Percentiles rank a stretch among this genome's conserved stretches.
Evolutionary conservation across 768 basidiomycete genomes (phyloP).

Genomic region (Amanita jacksonii): DNA sequence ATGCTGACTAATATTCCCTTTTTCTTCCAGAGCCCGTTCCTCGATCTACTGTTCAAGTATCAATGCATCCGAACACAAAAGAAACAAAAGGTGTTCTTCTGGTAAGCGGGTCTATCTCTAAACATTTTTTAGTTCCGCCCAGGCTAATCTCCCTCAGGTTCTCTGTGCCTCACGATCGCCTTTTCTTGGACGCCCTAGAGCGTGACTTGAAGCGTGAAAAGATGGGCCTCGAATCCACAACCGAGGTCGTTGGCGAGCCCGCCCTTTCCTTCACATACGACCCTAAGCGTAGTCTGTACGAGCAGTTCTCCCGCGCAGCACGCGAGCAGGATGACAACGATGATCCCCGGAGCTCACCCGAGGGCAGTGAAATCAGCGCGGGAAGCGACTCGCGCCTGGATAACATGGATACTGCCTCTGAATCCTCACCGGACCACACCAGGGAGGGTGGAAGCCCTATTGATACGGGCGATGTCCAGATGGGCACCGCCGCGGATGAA

Average conservation of each 20-base stretch:
- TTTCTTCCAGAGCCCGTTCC: slow-evolving; percentile 73
- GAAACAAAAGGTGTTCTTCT: slow-evolving; percentile 99
- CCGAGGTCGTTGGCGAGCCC: slow-evolving; percentile 62
- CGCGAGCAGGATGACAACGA: slow-evolving; percentile 32
- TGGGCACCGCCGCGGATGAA: slow-evolving; percentile 7
- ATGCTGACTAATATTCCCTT: slow-evolving; percentile 29
- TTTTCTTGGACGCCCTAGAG: slow-evolving; percentile 94
- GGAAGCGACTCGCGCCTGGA: slow-evolving; percentile 5
- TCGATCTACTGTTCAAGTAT: slow-evolving; percentile 91
- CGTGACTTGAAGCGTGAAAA: slow-evolving; percentile 95
- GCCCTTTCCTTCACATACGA: slow-evolving; percentile 87
- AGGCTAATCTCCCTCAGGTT: slow-evolving; percentile 49
- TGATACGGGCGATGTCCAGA: slow-evolving; percentile 14
- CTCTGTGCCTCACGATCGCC: slow-evolving; percentile 92
- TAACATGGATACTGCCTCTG: slow-evolving; percentile 7
- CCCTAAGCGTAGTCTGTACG: slow-evolving; percentile 74
- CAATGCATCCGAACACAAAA: slow-evolving; percentile 97
- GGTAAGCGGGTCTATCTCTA: slow-evolving; percentile 39
- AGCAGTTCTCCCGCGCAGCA: slow-evolving; percentile 62
- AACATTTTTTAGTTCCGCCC: neutral
- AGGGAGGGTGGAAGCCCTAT: slow-evolving; percentile 8
- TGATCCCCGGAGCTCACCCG: slow-evolving; percentile 21
- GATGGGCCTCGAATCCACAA: slow-evolving; percentile 81
- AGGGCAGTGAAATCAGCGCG: slow-evolving; percentile 16
- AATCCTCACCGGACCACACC: neutral